Base-by-base conservation (phyloP, 1,284 basidiomycete species). In the Fistulinella cinereoalba region DNA sequence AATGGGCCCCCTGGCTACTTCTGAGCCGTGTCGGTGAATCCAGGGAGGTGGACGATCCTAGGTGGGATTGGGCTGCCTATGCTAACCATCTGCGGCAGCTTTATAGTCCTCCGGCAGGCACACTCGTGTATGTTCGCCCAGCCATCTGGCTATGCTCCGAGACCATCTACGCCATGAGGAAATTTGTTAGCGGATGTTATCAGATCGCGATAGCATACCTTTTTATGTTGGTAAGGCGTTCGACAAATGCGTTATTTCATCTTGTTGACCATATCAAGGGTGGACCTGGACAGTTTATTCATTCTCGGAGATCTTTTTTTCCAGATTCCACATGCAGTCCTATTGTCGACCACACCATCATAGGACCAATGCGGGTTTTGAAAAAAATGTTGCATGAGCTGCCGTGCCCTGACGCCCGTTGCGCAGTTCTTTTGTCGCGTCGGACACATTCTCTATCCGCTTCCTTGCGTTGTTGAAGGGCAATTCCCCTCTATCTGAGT, bases 151-250 rank as follows among this genome's bases (percentile, higher is more conserved):
- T 88, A 27, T 51, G 79, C 77, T 43, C 97, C 74, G 94, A 90
- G 12, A 83, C 86, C 97, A 93, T 36, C 92, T 78, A 28, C 93
- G 74, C 41, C 92, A 95, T 37, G 98, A 76, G 59, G 36, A 41
- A 46, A 27, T 41, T 37, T 64, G 49, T 51, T 36, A 49, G 47
- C 29, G 36, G 49, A 39, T 44, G 41, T 54, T 60, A 62, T 62
- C 61, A 47, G 57, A 60, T 65, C 51, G 39, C 48, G 62, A 59
- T 62, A 56, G 47, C 49, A 47, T 49, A 46, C 53, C 44, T 50
- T 47, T 9, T 46, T 56, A 34, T 43, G 34, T 44, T 18, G 56
- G 59, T 51, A 57, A 65, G 52, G 47, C 27, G 53, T 56, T 53
- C 57, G 58, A 56, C 49, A 58, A 62, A 47, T 48, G 39, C 40